A percentile compares a stretch with the other conserved stretches of the same genome.
Conservation (phyloP, 495 filamentous ascomycete species). For the Xylaria acuta region DNA sequence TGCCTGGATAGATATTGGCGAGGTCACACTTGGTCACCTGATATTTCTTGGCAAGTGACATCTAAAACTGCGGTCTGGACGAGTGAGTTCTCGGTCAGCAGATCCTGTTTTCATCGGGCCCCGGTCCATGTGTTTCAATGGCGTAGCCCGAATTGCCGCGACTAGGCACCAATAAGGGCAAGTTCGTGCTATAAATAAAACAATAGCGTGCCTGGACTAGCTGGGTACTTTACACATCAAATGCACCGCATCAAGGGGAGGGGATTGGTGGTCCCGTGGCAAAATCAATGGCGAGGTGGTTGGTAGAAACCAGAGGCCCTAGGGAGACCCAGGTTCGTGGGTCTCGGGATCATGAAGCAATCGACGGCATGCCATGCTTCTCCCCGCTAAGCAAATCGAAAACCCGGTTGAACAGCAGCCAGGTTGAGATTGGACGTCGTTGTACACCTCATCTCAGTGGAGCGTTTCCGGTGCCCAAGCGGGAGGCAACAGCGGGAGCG, state of each 20-base stretch:
- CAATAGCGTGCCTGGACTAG: not conserved
- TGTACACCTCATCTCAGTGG: not conserved
- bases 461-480: not conserved
- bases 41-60: constrained; percentile 19
- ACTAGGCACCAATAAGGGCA: constrained; percentile 1
- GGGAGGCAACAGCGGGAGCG: not conserved
- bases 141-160: constrained; percentile 4
- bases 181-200: constrained; percentile 8
- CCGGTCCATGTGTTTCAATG: not conserved
- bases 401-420: not conserved
- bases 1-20: not conserved
- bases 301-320: not conserved
- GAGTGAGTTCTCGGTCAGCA: not conserved
- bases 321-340: not conserved
- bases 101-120: not conserved
- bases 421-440: not conserved
- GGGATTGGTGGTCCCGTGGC: not conserved
- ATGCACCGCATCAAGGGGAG: not conserved
- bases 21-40: constrained; percentile 6
- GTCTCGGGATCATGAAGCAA: not conserved
- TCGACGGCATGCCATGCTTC: not conserved
- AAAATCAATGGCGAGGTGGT: not conserved
- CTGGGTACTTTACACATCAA: not conserved
- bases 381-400: not conserved
- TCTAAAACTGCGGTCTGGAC: not conserved